Conservation (phyloP, 169 alveolate species). For the Plasmodium sp. region DNA sequence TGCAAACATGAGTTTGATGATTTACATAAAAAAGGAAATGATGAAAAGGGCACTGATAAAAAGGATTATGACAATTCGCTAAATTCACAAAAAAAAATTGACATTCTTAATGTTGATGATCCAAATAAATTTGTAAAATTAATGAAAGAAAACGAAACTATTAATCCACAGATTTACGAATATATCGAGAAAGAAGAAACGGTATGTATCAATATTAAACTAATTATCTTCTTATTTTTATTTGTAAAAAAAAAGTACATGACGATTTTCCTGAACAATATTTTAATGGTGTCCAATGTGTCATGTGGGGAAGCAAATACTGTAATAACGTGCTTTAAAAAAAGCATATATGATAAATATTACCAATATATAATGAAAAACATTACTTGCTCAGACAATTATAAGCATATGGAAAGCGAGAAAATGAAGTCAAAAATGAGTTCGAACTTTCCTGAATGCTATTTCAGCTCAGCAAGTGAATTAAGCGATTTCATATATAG, state of each 20-base stretch:
- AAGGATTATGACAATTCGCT: constrained; percentile 1
- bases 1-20: neutral
- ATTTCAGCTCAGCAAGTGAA: constrained; percentile 44
- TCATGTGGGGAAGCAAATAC: constrained; percentile 73
- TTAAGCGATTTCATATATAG: constrained; percentile 28
- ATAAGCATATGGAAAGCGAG: constrained; percentile 53
- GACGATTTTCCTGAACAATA: constrained; percentile 65
- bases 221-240: constrained; percentile 43
- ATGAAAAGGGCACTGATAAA: constrained; percentile 3
- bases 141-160: constrained; percentile 52
- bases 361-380: constrained; percentile 61
- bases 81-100: constrained; percentile 18
- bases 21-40: neutral
- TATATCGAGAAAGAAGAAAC: constrained; percentile 71
- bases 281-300: constrained; percentile 62
- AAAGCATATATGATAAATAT: constrained; percentile 66
- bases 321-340: constrained; percentile 61
- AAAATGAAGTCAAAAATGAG: constrained; percentile 58
- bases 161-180: constrained; percentile 69
- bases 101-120: constrained; percentile 48
- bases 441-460: constrained; percentile 19
- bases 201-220: constrained; percentile 60
- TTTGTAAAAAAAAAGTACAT: constrained; percentile 67
- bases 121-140: constrained; percentile 61
- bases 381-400: constrained; percentile 62